Base-by-base conservation (phyloP, 345 rosid genomes). In the Physaria fendleri region DNA sequence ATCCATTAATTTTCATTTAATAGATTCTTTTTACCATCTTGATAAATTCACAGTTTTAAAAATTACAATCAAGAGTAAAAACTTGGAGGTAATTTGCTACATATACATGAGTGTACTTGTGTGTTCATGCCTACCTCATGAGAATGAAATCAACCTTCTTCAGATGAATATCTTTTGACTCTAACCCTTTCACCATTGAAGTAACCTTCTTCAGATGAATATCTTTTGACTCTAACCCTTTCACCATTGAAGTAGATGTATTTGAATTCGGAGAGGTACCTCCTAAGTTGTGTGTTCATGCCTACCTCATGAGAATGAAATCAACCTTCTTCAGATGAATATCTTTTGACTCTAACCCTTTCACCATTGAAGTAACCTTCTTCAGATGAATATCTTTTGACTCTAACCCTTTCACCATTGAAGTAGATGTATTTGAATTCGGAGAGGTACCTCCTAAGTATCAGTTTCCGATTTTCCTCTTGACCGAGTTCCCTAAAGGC, bases 361-460 rank as follows among this genome's bases (percentile, higher is more conserved):
- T 92, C 96, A 14, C 95, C n/a, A n/a, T n/a, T n/a, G n/a, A n/a
- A n/a, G n/a, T n/a, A n/a, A n/a, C n/a, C n/a, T n/a, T n/a, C n/a
- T n/a, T n/a, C n/a, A n/a, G n/a, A n/a, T n/a, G n/a, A n/a, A n/a
- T n/a, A n/a, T n/a, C n/a, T n/a, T n/a, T n/a, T n/a, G n/a, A n/a
- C n/a, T n/a, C n/a, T n/a, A n/a, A n/a, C n/a, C n/a, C n/a, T n/a
- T n/a, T n/a, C n/a, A n/a, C n/a, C 95, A 14, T 82, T 82, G 43
- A 92, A 92, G 76, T 85, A 87, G 13, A 82, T 58, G 59, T 78
- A 92, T 75, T 88, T 92, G 88, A 77, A 85, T 65, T 75, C 77
- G 62, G 73, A 57, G 53, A 68, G 76, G 74, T 84, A 81, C 68
- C 72, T 81, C 55, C 68, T 78, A 44, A 92, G 82, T 39, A 85